These are phyloP conservation scores for Lachnellula cervina DNA, from an alignment of 2,329 filamentous ascomycete genomes.

Conservation along the genomic window DNA sequence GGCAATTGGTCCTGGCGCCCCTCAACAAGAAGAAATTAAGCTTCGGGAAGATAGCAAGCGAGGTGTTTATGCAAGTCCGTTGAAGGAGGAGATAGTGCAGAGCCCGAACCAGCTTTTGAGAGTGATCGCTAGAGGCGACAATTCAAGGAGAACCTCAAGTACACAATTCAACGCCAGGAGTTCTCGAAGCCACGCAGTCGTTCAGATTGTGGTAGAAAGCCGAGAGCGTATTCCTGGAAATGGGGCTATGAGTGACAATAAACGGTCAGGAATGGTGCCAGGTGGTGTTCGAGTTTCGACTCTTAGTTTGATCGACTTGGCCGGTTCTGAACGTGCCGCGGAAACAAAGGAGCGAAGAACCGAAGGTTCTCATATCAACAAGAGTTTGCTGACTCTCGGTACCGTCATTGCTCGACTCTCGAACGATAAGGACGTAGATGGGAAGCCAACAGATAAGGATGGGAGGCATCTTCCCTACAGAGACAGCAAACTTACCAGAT, in stretches of 20 bases:
- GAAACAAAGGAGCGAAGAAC: conserved; percentile 91
- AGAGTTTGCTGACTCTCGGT: conserved; percentile 88
- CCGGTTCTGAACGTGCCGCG: conserved; percentile 91
- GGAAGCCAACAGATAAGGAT: conserved; percentile 70
- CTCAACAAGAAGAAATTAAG: conserved; percentile 88
- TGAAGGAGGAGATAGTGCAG: conserved; percentile 98
- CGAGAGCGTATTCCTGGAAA: conserved; percentile 69
- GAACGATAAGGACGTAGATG: conserved; percentile 77
- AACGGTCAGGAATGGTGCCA: conserved; percentile 66
- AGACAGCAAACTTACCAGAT: conserved; percentile 92
- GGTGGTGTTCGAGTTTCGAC: conserved; percentile 95
- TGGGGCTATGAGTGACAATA: conserved; percentile 47
- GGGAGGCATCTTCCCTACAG: conserved; percentile 92
- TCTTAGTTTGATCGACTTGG: conserved; percentile 89
- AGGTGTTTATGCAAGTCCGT: conserved; percentile 89
- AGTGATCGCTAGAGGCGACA: conserved; percentile 91
- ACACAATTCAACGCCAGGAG: conserved; percentile 97
- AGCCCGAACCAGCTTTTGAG: conserved; percentile 91
- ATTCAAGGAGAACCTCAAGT: conserved; percentile 82
- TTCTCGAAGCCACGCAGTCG: conserved; percentile 95
- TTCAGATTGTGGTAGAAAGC: conserved; percentile 97
- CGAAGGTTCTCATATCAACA: conserved; percentile 98
- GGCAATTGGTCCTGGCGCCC: conserved; percentile 45
- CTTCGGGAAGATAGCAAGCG: conserved; percentile 92
- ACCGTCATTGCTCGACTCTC: conserved; percentile 94